Base-by-base conservation (phyloP, 352 stramenopile genomes). In the Halophytophthora polymorphica region DNA sequence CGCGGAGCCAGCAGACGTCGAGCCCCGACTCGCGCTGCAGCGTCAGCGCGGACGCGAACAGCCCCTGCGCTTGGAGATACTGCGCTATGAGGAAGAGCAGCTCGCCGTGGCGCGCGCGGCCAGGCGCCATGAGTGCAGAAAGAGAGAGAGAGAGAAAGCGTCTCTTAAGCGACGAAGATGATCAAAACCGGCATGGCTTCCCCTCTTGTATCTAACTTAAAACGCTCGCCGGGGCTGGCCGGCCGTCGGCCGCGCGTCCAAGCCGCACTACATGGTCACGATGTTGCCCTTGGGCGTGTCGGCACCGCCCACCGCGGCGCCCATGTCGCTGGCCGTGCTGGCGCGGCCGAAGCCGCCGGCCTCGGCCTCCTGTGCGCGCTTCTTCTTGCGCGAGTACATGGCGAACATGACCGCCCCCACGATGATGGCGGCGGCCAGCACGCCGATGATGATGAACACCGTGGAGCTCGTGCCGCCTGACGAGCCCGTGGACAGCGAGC, bases 221-320 rank as follows among this genome's bases (percentile, higher is more conserved):
- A 48, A 65, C 42, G 52, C 48, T 49, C 23, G 50, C 7, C 37
- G 35, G 10, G 15, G 47, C 43, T 41, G 44, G 35, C 42, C 49
- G 58, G 49, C n/a, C n/a, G n/a, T n/a, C n/a, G n/a, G n/a, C n/a
- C n/a, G n/a, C n/a, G n/a, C n/a, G n/a, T n/a, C n/a, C n/a, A n/a
- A n/a, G n/a, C n/a, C 38, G 19, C 14, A 53, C 64, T 88, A 92
- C 81, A 92, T 88, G 31, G 72, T 86, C 35, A 90, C 78, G 43
- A 92, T 92, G 43, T 74, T 83, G 39, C 70, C 59, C 69, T 90
- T 92, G 33, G 81, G 81, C 14, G 81, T 92, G 21, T 81, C 64
- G 6, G 71, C 67, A 18, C 73, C 67, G 10, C 41, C 52, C 11
- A 25, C 56, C 11, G 46, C 34, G 22, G 51, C 34, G 25, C 67